Percentiles rank a stretch among this genome's conserved stretches.
Evolutionary conservation across 352 stramenopile species (phyloP).

Genomic region (Globisporangium takayamanum): DNA sequence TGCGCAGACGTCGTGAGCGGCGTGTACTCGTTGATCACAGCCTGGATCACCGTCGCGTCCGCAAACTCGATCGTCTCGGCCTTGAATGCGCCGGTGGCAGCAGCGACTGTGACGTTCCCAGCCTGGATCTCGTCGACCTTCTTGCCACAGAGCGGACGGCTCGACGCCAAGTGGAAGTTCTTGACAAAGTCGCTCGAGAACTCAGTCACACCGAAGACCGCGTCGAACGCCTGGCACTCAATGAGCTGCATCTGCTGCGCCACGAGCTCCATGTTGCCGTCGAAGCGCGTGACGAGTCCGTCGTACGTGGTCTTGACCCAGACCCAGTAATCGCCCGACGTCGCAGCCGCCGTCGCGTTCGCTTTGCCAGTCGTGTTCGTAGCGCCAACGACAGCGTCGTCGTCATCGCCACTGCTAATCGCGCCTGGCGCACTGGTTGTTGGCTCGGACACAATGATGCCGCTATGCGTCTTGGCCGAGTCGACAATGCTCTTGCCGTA

Average conservation of each 20-base stretch:
- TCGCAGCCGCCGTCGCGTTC: constrained; percentile 29
- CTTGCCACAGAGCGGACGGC: constrained; percentile 38
- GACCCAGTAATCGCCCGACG: constrained; percentile 51
- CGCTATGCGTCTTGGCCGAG: constrained; percentile 44
- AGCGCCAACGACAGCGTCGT: constrained; percentile 4
- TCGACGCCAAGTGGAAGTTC: constrained; percentile 47
- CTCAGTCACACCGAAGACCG: constrained; percentile 36
- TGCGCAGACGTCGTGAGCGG: constrained; percentile 10
- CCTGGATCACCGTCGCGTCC: constrained; percentile 32
- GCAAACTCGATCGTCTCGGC: constrained; percentile 25
- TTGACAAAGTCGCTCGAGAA: constrained; percentile 44
- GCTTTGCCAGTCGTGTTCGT: constrained; percentile 14
- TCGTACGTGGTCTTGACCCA: constrained; percentile 57
- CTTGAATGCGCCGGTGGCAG: constrained; percentile 34
- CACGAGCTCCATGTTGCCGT: constrained; percentile 54
- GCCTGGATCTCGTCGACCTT: constrained; percentile 40
- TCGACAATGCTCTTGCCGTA: constrained; percentile 26
- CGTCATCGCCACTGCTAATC: constrained; percentile 16
- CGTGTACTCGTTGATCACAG: constrained; percentile 24
- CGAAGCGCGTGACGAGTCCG: constrained; percentile 42
- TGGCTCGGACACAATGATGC: constrained; percentile 35
- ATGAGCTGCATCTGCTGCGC: constrained; percentile 53
- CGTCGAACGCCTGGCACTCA: constrained; percentile 53
- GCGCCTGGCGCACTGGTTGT: neutral
- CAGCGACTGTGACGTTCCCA: constrained; percentile 37